A percentile compares a stretch with the other conserved stretches of the same genome.
phyloP scores from a whole-genome alignment of 768 basidiomycete species.

The Cystofilobasidium macerans region DNA sequence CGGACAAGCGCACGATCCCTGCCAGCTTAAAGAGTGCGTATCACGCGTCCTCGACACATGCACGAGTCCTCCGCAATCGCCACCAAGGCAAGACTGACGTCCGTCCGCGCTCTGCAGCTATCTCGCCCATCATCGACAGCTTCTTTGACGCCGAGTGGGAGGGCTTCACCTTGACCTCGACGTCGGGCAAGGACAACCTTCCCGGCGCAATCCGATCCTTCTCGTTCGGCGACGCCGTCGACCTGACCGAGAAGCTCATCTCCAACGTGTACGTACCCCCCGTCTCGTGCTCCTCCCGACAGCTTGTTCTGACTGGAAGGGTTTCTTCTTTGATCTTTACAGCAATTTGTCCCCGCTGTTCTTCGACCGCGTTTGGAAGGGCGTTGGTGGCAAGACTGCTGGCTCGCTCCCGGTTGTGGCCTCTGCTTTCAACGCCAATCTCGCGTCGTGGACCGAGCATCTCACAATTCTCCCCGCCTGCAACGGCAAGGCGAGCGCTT shows the following conservation, averaged over 20 bases:
- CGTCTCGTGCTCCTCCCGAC: neutral
- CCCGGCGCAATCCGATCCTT: constrained; percentile 14
- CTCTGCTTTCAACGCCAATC: constrained; percentile 17
- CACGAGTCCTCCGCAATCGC: too few relatives aligned
- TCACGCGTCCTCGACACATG: too few relatives aligned
- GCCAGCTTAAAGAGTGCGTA: constrained; percentile 3
- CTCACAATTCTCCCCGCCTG: constrained; percentile 18
- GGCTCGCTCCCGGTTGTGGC: constrained; percentile 21
- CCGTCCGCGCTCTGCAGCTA: too few relatives aligned
- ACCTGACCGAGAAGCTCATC: constrained; percentile 17
- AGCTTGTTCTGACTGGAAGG: neutral
- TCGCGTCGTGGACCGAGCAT: constrained; percentile 20
- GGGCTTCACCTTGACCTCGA: neutral
- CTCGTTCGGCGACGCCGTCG: constrained; percentile 8
- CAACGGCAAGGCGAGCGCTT: constrained; percentile 7
- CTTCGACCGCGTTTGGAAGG: constrained; percentile 22
- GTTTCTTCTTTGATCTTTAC: neutral
- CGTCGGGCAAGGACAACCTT: constrained; percentile 15
- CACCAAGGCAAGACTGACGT: too few relatives aligned
- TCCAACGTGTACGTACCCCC: neutral
- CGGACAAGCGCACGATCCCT: constrained; percentile 2
- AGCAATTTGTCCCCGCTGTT: constrained; percentile 4
- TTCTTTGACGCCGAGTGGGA: constrained; percentile 18
- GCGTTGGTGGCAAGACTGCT: constrained; percentile 13
- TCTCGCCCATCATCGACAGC: constrained; percentile 2